These are phyloP conservation scores for Pyrenophora graminea DNA, from an alignment of 2,329 filamentous ascomycete species.

Conservation along the genomic window DNA sequence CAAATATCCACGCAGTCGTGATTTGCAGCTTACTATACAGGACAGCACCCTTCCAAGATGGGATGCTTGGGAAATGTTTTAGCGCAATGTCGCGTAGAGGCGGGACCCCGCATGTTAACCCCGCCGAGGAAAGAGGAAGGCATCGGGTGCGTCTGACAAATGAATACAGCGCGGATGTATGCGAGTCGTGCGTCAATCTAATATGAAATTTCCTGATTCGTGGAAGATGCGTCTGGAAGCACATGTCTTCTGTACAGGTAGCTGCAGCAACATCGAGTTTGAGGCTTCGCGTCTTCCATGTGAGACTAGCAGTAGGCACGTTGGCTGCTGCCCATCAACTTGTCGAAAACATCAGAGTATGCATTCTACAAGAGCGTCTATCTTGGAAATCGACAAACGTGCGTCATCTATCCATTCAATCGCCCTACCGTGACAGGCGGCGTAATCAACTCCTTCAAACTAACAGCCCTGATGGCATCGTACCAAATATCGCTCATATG, in stretches of 20 bases:
- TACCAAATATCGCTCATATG: constrained; percentile 39
- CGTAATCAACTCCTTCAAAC: constrained; percentile 11
- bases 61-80: constrained; percentile 14
- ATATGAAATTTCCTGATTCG: constrained; percentile 4
- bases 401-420: neutral
- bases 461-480: constrained; percentile 12
- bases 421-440: constrained; percentile 7
- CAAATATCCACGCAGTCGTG: neutral
- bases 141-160: neutral
- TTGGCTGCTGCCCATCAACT: neutral
- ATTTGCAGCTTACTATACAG: neutral
- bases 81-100: constrained; percentile 19
- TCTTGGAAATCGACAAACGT: neutral
- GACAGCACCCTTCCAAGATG: neutral
- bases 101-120: constrained; percentile 25
- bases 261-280: neutral
- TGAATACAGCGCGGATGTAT: constrained; percentile 2
- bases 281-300: too few species aligned
- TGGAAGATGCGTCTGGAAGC: neutral
- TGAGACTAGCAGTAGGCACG: too few species aligned
- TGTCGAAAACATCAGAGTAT: neutral
- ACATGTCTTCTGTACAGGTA: neutral
- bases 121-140: constrained; percentile 4
- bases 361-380: too few species aligned
- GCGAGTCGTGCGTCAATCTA: neutral